These are phyloP conservation scores for Candida namnaoensis DNA, from an alignment of 805 yeast species.

Conservation along the genomic window DNA sequence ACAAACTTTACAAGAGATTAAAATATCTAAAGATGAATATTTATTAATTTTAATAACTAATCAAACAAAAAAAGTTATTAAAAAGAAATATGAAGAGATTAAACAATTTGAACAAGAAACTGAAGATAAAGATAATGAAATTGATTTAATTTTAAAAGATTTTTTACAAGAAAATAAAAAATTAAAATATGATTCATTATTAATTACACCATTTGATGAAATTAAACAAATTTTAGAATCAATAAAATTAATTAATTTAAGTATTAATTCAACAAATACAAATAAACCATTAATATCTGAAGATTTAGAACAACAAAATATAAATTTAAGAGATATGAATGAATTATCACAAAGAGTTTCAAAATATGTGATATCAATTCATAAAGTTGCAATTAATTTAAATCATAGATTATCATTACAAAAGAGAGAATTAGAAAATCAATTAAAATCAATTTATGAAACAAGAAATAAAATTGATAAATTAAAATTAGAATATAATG, in stretches of 20 bases:
- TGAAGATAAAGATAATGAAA: too few species aligned
- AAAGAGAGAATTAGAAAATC: slow-evolving; percentile 31
- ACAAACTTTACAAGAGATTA: too few species aligned
- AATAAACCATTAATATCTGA: not conserved
- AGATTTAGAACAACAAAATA: not conserved
- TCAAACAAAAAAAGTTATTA: too few species aligned
- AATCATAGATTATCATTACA: slow-evolving; percentile 29
- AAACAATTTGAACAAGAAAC: too few species aligned
- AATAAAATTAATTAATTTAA: slow-evolving; percentile 11
- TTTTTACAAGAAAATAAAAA: too few species aligned
- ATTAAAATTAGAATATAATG: slow-evolving; percentile 7
- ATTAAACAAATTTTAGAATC: slow-evolving; percentile 5
- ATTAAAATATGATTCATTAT: too few species aligned
- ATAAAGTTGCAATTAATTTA: slow-evolving; percentile 25
- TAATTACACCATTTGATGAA: too few species aligned
- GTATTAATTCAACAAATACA: not conserved
- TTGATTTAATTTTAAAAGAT: too few species aligned
- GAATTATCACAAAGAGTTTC: slow-evolving; percentile 14
- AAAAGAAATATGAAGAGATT: too few species aligned
- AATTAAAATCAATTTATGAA: slow-evolving; percentile 21
- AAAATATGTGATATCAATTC: slow-evolving; percentile 9
- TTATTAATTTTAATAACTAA: too few species aligned
- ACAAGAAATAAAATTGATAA: slow-evolving; percentile 10
- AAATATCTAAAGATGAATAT: too few species aligned
- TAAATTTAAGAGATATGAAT: slow-evolving; percentile 9